Evolutionary conservation across 1,284 basidiomycete genomes (phyloP), one percentile per base, ranked within the genome.

Genomic region (Sporisorium iseilematis-ciliati): DNA sequence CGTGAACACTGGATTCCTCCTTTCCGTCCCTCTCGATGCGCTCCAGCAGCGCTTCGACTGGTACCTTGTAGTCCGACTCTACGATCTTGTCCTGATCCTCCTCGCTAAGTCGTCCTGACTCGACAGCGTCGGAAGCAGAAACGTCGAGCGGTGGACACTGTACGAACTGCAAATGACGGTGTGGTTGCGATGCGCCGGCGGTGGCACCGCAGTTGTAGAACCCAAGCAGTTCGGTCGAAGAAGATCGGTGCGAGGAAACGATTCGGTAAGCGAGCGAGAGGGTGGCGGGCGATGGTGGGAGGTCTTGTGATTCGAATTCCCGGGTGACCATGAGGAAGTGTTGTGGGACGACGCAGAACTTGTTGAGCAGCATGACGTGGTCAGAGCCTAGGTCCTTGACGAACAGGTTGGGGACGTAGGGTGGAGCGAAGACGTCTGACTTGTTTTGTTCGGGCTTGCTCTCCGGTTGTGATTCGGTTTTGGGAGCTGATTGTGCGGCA

Each of bases 151-250:
- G 73, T 0, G 61, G 65, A 23, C 81, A 68, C 40, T 81, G 76
- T 18, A 83, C 75, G 33, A 84, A 80, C 42, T 85, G 83, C 42
- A 84, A 29, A 49, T 84, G 84, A 11, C 80, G 75, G 43, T 84
- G 82, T 2, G 80, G 77, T 42, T 84, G 83, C 18, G 64, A 72
- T 0, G 84, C 84, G 1, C 84, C 84, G 11, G 78, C 68, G 0
- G 70, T 59, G 8, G 45, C 46, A 21, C 84, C 84, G 57, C 84
- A 85, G 57, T 85, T 85, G 68, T 79, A 85, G 54, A 85, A 85
- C 3, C 60, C 67, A 3, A 85, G 58, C 40, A 83, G 20, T 33
- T 84, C 83, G 1, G 61, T 74, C 0, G 14, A 18, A 3, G 4
- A n/a, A 8, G 60, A 25, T 11, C 56, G 45, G 16, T 81, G 75